phyloP scores from a whole-genome alignment of 2,329 filamentous ascomycete genomes.

The Epichloe scottii region DNA sequence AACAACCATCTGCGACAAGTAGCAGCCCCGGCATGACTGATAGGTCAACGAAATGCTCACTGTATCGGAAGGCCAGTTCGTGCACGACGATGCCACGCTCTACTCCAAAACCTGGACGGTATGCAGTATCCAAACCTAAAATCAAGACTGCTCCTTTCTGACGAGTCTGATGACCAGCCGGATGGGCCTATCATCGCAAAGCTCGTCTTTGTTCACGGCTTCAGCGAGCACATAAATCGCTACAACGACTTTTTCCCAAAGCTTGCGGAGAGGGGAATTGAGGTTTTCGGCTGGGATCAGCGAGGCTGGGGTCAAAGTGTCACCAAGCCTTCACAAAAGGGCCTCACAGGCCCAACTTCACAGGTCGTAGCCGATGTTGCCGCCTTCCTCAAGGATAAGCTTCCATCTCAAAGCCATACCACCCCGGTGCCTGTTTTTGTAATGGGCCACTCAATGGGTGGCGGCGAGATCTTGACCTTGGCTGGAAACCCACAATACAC shows the following conservation, averaged over 20 bases:
- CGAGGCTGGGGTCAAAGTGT: slow-evolving; percentile 77
- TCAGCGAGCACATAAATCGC: slow-evolving; percentile 71
- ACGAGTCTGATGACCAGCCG: slow-evolving; percentile 29
- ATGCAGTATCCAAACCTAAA: slow-evolving; percentile 15
- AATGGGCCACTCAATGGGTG: slow-evolving; percentile 86
- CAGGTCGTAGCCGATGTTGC: slow-evolving; percentile 68
- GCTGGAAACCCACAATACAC: slow-evolving; percentile 37
- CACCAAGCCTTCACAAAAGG: slow-evolving; percentile 45
- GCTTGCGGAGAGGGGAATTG: slow-evolving; percentile 60
- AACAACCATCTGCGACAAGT: too few species aligned
- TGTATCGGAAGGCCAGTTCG: slow-evolving; percentile 38
- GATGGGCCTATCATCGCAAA: slow-evolving; percentile 50
- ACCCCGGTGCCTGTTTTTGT: slow-evolving; percentile 55
- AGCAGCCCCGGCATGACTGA: not conserved
- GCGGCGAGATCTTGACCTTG: slow-evolving; percentile 58
- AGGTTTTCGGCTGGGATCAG: slow-evolving; percentile 71
- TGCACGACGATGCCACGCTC: slow-evolving; percentile 31
- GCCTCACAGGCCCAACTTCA: slow-evolving; percentile 60
- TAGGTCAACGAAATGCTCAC: slow-evolving; percentile 20
- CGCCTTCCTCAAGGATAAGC: slow-evolving; percentile 53
- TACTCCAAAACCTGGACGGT: slow-evolving; percentile 49
- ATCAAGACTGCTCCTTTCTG: not conserved
- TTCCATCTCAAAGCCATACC: slow-evolving; percentile 27
- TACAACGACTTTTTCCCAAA: slow-evolving; percentile 64
- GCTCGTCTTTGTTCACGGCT: slow-evolving; percentile 77